Conservation (phyloP, 2,329 filamentous ascomycete genomes). For the Monosporascus ibericus region DNA sequence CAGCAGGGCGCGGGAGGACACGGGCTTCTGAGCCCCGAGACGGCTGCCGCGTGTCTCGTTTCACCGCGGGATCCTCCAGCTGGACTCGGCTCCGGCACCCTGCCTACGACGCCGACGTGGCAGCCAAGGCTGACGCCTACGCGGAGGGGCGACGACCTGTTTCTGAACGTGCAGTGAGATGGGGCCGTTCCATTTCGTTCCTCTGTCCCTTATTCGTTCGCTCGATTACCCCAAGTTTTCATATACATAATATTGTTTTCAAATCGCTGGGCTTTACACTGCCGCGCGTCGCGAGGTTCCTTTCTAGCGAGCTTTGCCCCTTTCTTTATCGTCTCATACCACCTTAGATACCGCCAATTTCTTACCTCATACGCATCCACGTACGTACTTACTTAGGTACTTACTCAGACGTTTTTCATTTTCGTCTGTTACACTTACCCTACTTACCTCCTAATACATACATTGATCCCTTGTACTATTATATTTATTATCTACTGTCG, state of each 20-base stretch:
- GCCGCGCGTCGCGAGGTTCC: no score
- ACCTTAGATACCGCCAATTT: not conserved
- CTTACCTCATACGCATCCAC: not conserved
- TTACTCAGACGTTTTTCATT: not conserved
- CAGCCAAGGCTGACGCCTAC: constrained; percentile 62
- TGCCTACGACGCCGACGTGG: constrained; percentile 51
- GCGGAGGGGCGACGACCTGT: constrained; percentile 59
- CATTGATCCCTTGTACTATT: not conserved
- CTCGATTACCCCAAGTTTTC: not conserved
- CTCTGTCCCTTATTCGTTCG: not conserved
- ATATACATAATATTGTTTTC: not conserved
- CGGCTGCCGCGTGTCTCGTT: constrained; percentile 6
- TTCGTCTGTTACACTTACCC: not conserved
- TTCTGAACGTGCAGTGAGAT: constrained; percentile 45
- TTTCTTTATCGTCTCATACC: no score
- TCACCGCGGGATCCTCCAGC: constrained; percentile 10
- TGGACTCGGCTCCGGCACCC: constrained; percentile 8
- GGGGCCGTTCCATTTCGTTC: not conserved
- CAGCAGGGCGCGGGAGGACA: constrained; percentile 5
- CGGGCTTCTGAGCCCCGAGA: constrained; percentile 16
- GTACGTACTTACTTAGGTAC: not conserved
- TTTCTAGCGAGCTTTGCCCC: not conserved
- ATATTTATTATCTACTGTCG: not conserved
- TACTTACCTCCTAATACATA: not conserved
- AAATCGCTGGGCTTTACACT: not conserved